These are phyloP conservation scores for Yamadazyma blattariae DNA, from an alignment of 1,139 yeast genomes.

Conservation along the genomic window DNA sequence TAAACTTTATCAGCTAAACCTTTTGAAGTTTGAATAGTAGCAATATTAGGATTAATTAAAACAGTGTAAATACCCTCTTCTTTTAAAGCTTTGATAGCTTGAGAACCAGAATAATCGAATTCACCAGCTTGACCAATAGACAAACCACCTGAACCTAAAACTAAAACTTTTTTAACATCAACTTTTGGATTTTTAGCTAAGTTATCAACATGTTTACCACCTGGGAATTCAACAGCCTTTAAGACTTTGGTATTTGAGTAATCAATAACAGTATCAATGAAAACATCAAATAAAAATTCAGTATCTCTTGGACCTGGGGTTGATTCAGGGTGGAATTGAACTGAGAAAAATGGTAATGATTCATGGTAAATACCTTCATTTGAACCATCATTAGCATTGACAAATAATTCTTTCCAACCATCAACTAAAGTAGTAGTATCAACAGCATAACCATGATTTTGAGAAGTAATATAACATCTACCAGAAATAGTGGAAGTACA, in stretches of 20 bases:
- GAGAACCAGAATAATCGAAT: slow-evolving; percentile 97
- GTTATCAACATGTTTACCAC: slow-evolving; percentile 76
- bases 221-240: slow-evolving; percentile 86
- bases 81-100: slow-evolving; percentile 89
- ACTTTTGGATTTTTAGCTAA: slow-evolving; percentile 69
- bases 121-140: slow-evolving; percentile 99
- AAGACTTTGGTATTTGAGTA: slow-evolving; percentile 50
- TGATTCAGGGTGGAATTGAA: slow-evolving; percentile 99
- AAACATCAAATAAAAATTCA: slow-evolving; percentile 93
- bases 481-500: slow-evolving; percentile 92
- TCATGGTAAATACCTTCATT: slow-evolving; percentile 98
- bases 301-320: slow-evolving; percentile 99
- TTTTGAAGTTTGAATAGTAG: slow-evolving; percentile 97
- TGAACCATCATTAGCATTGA: slow-evolving; percentile 94
- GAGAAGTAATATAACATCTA: slow-evolving; percentile 97
- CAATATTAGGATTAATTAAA: slow-evolving; percentile 94
- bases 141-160: slow-evolving; percentile 97
- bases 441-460: slow-evolving; percentile 98
- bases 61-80: slow-evolving; percentile 97
- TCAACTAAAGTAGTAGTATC: slow-evolving; percentile 68
- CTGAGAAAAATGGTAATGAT: slow-evolving; percentile 90
- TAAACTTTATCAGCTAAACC: slow-evolving; percentile 98
- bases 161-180: slow-evolving; percentile 88
- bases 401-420: slow-evolving; percentile 94
- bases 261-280: slow-evolving; percentile 77